Conservation (phyloP, 306 rosid genomes). For the Lagenaria siceraria region DNA sequence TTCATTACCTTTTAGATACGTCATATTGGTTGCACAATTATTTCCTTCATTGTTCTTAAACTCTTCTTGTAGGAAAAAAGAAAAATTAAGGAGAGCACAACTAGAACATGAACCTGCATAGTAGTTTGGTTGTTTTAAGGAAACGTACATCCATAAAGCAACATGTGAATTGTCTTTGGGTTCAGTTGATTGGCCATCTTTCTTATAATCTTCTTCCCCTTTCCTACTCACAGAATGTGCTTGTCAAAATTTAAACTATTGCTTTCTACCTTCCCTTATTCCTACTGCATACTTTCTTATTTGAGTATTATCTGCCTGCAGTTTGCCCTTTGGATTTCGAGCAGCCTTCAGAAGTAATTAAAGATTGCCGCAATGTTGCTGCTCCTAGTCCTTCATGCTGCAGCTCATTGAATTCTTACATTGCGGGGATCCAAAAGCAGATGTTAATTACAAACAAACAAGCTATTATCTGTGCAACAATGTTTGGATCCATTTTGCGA, state of each 20-base stretch:
- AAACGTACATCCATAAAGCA: neutral
- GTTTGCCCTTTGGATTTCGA: slow-evolving; percentile 85
- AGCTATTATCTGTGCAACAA: slow-evolving; percentile 87
- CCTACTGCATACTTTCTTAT: neutral
- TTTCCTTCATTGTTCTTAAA: neutral
- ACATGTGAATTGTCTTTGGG: neutral
- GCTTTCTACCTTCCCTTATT: neutral
- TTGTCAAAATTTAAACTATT: neutral
- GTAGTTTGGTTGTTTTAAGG: neutral
- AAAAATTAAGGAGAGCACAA: neutral
- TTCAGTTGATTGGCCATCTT: neutral
- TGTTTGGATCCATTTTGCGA: slow-evolving; percentile 84
- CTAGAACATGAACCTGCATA: neutral
- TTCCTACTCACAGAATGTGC: neutral
- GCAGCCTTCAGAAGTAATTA: slow-evolving; percentile 70
- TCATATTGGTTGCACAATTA: neutral
- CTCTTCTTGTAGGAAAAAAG: neutral
- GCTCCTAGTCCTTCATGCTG: slow-evolving; percentile 94
- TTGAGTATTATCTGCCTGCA: slow-evolving; percentile 27
- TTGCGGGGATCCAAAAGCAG: slow-evolving; percentile 78
- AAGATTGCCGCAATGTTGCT: slow-evolving; percentile 68
- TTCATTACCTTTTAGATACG: neutral
- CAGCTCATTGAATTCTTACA: slow-evolving; percentile 68
- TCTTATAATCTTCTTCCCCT: neutral
- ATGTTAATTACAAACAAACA: slow-evolving; percentile 91